Evolutionary conservation across 2,329 filamentous ascomycete genomes (phyloP), one percentile per base, ranked within the genome.

Genomic region (Teratosphaeria viscida): DNA sequence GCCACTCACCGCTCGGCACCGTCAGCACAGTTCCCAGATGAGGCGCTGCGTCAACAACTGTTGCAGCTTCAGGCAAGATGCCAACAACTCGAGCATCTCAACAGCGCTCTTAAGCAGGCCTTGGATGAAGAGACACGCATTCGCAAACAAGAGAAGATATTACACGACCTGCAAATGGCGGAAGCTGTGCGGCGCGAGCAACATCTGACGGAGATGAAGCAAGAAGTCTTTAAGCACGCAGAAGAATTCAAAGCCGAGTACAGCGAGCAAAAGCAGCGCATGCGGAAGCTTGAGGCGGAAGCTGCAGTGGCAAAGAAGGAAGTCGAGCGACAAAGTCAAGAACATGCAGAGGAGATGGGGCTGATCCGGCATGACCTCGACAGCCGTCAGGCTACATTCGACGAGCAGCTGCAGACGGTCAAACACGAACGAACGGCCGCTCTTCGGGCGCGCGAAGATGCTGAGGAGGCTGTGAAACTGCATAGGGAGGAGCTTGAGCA

Each of bases 41-140:
- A 58, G 52, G 59, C 14, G 57, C 57, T 29, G 39, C 57, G 8
- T 54, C 52, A 32, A 49, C 65, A 69, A 57, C 55, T 68, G 34
- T 58, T 64, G 26, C 59, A 65, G 29, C 56, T 70, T 23, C 63
- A 65, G n/a, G 60, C 53, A 5, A 67, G 66, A 37, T 68, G 66
- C 34, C 57, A 65, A 29, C 66, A 69, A 57, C 64, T 69, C 10
- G 64, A 69, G 49, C 60, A 65, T n/a, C 59, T 69, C 56, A 71
- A 68, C 37, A 60, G 57, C 19, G 62, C 63, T 5, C 60, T 67
- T 19, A 65, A 62, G 32, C 60, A 66, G 32, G 66, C 65, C 7
- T 54, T 69, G 2, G 64, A 68, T 26, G 65, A 68, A 35, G 68
- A 71, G 56, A 61, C 61, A 37, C 63, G 63, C 12, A 54, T 58